Percentiles rank a stretch among this genome's conserved stretches.
Evolutionary conservation across 2,329 filamentous ascomycete species (phyloP).

Genomic region (Fusarium sp.): DNA sequence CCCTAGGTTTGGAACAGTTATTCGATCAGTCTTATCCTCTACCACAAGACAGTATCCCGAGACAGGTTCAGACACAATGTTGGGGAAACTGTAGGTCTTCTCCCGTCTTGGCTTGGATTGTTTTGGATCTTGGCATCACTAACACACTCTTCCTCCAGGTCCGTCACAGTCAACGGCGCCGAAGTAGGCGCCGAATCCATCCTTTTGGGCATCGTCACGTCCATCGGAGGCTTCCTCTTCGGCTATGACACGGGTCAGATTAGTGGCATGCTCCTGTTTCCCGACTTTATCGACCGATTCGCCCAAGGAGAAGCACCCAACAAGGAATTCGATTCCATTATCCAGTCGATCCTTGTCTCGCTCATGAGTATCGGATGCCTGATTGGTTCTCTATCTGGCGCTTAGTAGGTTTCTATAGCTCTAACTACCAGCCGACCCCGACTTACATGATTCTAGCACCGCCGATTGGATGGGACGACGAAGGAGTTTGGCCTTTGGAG

Average conservation of each 20-base stretch:
- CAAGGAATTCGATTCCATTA: conserved; percentile 59
- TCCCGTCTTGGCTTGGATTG: background rate
- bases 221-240: conserved; percentile 74
- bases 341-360: conserved; percentile 68
- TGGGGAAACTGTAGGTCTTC: conserved; percentile 43
- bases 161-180: conserved; percentile 61
- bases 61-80: conserved; percentile 43
- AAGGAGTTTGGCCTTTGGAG: conserved; percentile 67
- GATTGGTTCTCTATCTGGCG: conserved; percentile 68
- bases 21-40: conserved; percentile 25
- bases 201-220: conserved; percentile 66
- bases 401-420: conserved; percentile 54
- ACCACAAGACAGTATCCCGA: conserved; percentile 13
- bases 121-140: conserved; percentile 1
- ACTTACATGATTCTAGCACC: conserved; percentile 54
- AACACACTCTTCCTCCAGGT: conserved; percentile 46
- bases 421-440: background rate
- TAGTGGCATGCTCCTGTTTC: conserved; percentile 65
- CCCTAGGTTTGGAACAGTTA: conserved; percentile 19
- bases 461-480: conserved; percentile 73
- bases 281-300: conserved; percentile 71
- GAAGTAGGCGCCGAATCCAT: conserved; percentile 59
- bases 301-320: conserved; percentile 61
- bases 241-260: conserved; percentile 77
- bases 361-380: conserved; percentile 71